A percentile compares a stretch with the other conserved stretches of the same genome.
Evolutionary conservation across 2,329 filamentous ascomycete genomes (phyloP).

Genomic region (Aspergillus tanneri): DNA sequence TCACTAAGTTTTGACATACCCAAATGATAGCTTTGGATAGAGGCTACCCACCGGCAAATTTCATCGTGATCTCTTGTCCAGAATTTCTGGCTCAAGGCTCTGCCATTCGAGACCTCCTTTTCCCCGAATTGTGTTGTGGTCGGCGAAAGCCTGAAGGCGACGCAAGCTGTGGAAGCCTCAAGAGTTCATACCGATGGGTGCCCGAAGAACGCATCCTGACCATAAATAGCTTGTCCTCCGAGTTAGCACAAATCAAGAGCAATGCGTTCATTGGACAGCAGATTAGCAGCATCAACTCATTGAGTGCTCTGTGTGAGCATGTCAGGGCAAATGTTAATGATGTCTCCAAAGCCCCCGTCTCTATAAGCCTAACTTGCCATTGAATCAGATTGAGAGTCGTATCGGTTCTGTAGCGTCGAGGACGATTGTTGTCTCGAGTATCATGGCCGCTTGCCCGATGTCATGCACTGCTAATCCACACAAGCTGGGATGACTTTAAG

Average conservation of each 20-base stretch:
- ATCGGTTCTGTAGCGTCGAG: too few relatives aligned
- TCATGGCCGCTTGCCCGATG: too few relatives aligned
- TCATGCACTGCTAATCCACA: too few relatives aligned
- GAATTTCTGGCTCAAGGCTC: background rate
- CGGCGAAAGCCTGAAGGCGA: too few relatives aligned
- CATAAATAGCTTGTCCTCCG: background rate
- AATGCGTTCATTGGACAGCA: conserved; percentile 1
- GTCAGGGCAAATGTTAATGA: background rate
- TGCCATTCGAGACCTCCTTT: background rate
- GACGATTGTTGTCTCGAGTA: too few relatives aligned
- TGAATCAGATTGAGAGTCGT: too few relatives aligned
- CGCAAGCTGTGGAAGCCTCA: background rate
- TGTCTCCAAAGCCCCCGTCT: too few relatives aligned
- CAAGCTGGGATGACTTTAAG: too few relatives aligned
- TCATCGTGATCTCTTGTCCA: background rate
- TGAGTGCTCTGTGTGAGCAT: background rate
- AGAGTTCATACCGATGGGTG: background rate
- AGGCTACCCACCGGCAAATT: background rate
- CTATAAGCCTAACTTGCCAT: too few relatives aligned
- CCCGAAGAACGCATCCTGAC: background rate
- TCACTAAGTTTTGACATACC: background rate
- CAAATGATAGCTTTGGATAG: background rate
- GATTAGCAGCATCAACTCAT: conserved; percentile 1
- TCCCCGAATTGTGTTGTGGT: background rate
- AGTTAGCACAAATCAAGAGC: background rate